Base-by-base conservation (phyloP, 306 rosid species). In the Geum urbanum region DNA sequence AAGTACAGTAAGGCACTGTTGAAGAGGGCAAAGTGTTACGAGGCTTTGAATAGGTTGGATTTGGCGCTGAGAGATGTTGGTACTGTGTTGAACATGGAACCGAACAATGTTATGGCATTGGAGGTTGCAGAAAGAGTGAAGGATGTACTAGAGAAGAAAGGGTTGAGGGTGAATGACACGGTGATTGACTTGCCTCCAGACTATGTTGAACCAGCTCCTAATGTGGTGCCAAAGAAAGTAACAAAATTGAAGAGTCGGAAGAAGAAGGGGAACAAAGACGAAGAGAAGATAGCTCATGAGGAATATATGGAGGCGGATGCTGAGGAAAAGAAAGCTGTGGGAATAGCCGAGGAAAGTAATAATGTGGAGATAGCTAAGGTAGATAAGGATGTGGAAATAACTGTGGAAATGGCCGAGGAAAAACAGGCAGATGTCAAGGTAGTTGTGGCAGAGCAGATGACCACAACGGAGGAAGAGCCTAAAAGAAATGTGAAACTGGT, bases 1-100 rank as follows among this genome's bases (percentile, higher is more conserved):
- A 85, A 68, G 68, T 94, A 94, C 53, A 81, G 89, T 52, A 90
- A 88, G 81, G 98, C 98, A 3, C 77, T 94, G 79, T 65, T 90
- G 86, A 94, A 94, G 88, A 86, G 97, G 73, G 92, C 98, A 72
- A 83, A 89, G 84, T 94, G 98, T 71, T 90, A 94, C 35, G 97
- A 90, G 83, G 90, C 86, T 77, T 77, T 90, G 80, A 91, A 85
- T 78, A 85, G 89, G 76, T 69, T 94, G 74, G 97, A 94, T 82
- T 83, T 94, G 83, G 90, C 96, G 58, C 58, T 94, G 63, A 82
- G 85, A 68, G 97, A 94, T 83, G 97, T 85, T 76, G 74, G 65
- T 64, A 22, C 78, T 14, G 96, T 94, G 56, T 65, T 90, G 84
- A 78, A 58, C 76, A 76, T 77, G 69, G 98, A 94, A 66, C 97